Conservation (phyloP, 2,329 filamentous ascomycete species). For the Stagonosporopsis chrysanthemi region DNA sequence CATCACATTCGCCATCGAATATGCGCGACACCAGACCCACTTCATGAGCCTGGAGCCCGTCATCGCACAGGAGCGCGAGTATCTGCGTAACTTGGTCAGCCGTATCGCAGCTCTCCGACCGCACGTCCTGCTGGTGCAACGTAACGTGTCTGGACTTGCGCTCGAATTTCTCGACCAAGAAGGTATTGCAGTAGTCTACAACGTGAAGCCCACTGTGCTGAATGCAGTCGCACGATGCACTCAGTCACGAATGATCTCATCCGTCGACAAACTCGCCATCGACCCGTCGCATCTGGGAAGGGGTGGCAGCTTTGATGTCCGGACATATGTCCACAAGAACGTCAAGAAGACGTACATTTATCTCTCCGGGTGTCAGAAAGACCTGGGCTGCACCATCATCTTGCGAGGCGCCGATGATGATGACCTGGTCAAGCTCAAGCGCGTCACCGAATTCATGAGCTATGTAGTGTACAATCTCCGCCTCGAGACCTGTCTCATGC, state of each 20-base stretch:
- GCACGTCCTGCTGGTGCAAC: slow-evolving; percentile 88
- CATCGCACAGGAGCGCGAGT: slow-evolving; percentile 95
- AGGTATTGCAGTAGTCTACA: slow-evolving; percentile 91
- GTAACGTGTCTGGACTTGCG: slow-evolving; percentile 89
- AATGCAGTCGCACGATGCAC: slow-evolving; percentile 93
- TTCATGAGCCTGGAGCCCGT: slow-evolving; percentile 99
- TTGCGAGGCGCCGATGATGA: slow-evolving; percentile 79
- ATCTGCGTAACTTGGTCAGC: slow-evolving; percentile 87
- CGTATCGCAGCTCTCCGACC: slow-evolving; percentile 87
- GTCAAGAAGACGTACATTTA: slow-evolving; percentile 96
- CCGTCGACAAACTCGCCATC: slow-evolving; percentile 88
- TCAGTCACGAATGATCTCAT: slow-evolving; percentile 90
- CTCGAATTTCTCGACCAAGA: slow-evolving; percentile 87
- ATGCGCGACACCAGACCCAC: slow-evolving; percentile 88
- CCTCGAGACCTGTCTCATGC: slow-evolving; percentile 90
- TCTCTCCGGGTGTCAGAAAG: slow-evolving; percentile 85
- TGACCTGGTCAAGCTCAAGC: slow-evolving; percentile 80
- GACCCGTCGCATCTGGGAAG: slow-evolving; percentile 77
- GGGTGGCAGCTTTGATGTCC: slow-evolving; percentile 90
- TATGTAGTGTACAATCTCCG: slow-evolving; percentile 99
- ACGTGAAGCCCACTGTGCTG: slow-evolving; percentile 94
- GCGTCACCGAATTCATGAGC: slow-evolving; percentile 97
- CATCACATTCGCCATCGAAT: slow-evolving; percentile 94
- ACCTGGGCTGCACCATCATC: slow-evolving; percentile 93
- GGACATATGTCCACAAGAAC: slow-evolving; percentile 87